Evolutionary conservation across 768 basidiomycete species (phyloP).

Genomic region (Psilocybe subaeruginosa): DNA sequence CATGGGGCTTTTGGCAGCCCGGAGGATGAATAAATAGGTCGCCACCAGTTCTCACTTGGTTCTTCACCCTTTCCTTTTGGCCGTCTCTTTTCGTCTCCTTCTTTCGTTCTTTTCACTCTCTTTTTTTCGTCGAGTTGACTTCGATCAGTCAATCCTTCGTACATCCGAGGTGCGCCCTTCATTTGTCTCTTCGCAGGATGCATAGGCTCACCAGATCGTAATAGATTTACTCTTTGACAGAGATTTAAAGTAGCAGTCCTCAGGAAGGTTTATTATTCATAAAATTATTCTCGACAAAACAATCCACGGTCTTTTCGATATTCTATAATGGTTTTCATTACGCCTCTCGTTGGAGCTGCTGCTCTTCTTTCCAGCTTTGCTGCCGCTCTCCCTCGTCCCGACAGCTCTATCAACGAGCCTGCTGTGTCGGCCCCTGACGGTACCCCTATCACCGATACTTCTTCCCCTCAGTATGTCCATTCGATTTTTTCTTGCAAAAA

Average conservation of each 20-base stretch:
- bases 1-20: slow-evolving; percentile 32
- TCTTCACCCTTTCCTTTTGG: slow-evolving; percentile 38
- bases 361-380: slow-evolving; percentile 55
- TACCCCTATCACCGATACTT: slow-evolving; percentile 43
- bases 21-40: slow-evolving; percentile 27
- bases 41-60: slow-evolving; percentile 4
- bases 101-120: slow-evolving; percentile 44
- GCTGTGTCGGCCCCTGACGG: slow-evolving; percentile 54
- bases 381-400: slow-evolving; percentile 50
- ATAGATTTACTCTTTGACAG: slow-evolving; percentile 77
- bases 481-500: background rate
- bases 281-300: slow-evolving; percentile 33
- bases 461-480: slow-evolving; percentile 38
- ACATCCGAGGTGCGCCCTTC: slow-evolving; percentile 47
- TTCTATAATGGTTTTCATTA: slow-evolving; percentile 64
- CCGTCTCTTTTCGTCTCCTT: slow-evolving; percentile 32
- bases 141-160: slow-evolving; percentile 61
- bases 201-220: slow-evolving; percentile 5
- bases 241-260: slow-evolving; percentile 56
- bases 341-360: slow-evolving; percentile 56
- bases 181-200: background rate
- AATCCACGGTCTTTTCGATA: slow-evolving; percentile 48
- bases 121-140: slow-evolving; percentile 64
- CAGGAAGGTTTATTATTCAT: slow-evolving; percentile 58
- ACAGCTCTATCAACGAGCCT: slow-evolving; percentile 38